A percentile compares a stretch with the other conserved stretches of the same genome.
These are phyloP conservation scores for Naegleria fowleri DNA, from an alignment of 208 protist species.

Conservation along the genomic window DNA sequence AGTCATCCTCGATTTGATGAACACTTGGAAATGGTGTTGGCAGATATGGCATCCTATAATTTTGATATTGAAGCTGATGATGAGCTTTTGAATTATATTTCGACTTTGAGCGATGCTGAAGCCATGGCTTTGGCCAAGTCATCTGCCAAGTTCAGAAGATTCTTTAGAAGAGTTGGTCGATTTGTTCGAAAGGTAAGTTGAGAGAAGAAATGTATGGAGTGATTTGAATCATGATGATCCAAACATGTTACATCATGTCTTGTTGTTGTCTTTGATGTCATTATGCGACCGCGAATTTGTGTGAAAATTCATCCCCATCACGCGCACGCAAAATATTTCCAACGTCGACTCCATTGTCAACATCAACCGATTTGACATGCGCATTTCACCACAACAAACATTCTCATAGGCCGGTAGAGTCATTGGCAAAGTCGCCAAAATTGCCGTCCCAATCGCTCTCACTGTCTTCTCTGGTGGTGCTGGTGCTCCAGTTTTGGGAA, in stretches of 20 bases:
- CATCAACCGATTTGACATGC: too few relatives aligned
- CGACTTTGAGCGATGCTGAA: background rate
- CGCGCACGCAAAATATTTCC: too few relatives aligned
- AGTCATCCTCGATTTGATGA: background rate
- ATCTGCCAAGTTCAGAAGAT: background rate
- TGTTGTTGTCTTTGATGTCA: too few relatives aligned
- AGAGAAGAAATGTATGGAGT: too few relatives aligned
- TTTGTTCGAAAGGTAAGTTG: background rate
- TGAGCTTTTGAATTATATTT: background rate
- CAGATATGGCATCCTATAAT: background rate
- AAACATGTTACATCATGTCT: too few relatives aligned
- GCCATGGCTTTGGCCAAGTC: background rate
- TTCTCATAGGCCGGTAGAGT: background rate
- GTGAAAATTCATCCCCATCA: too few relatives aligned
- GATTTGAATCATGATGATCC: too few relatives aligned
- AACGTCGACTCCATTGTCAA: too few relatives aligned
- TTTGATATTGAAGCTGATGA: constrained; percentile 3
- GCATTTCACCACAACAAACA: background rate
- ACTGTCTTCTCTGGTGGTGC: background rate
- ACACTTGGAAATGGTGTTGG: background rate
- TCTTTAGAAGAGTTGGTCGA: background rate
- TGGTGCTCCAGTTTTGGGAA: background rate
- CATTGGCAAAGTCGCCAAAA: background rate
- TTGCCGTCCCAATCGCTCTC: background rate
- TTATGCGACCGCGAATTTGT: too few relatives aligned